Conservation (phyloP, 306 rosid species). For the Medicago lupulina region DNA sequence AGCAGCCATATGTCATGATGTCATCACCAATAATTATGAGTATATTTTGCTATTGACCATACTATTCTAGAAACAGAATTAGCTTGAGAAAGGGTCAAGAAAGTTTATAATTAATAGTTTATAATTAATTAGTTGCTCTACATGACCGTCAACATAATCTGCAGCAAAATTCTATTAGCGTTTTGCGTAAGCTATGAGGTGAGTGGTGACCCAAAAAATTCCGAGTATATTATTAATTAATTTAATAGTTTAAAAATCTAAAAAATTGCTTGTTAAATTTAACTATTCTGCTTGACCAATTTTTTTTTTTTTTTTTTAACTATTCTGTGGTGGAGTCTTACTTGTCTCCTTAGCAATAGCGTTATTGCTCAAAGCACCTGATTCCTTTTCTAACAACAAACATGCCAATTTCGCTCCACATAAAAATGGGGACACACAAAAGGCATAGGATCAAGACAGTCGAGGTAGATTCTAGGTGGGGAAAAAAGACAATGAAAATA, state of each 20-base stretch:
- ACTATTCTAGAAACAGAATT: not conserved
- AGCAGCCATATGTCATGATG: not conserved
- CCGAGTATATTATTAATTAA: not conserved
- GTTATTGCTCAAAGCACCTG: no score
- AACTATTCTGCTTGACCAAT: no score
- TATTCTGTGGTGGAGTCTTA: no score
- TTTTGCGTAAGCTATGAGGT: not conserved
- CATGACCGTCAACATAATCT: conserved; percentile 19
- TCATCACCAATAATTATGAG: not conserved
- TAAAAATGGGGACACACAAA: not conserved
- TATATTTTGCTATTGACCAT: not conserved
- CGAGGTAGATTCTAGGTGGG: not conserved
- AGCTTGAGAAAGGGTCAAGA: not conserved
- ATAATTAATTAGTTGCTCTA: not conserved
- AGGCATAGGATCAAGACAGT: not conserved
- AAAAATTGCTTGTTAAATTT: not conserved
- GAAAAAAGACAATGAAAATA: no score
- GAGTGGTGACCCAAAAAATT: not conserved
- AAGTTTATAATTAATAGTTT: not conserved
- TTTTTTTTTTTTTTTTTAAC: no score
- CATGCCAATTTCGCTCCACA: no score
- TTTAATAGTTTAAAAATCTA: not conserved
- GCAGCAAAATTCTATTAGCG: conserved; percentile 1
- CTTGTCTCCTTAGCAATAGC: no score
- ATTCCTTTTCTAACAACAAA: no score